Percentiles rank a stretch among this genome's conserved stretches.
phyloP scores from a whole-genome alignment of 2,329 filamentous ascomycete species.

The Pseudogymnoascus sp. region DNA sequence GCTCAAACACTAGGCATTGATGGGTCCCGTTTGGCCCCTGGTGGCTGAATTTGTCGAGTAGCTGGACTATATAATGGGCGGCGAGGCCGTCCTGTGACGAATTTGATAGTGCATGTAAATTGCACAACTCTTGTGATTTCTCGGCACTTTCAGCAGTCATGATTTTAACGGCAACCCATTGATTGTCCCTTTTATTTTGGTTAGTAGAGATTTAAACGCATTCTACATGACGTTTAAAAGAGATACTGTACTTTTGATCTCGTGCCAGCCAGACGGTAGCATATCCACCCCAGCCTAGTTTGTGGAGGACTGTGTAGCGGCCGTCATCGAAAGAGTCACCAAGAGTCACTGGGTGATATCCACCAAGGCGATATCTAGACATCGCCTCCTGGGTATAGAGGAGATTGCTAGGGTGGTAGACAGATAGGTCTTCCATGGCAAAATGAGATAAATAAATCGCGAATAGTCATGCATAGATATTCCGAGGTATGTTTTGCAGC shows the following conservation, averaged over 20 bases:
- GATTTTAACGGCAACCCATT: conserved; percentile 13
- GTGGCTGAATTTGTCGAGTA: conserved; percentile 28
- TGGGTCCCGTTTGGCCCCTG: conserved; percentile 31
- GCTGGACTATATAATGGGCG: conserved; percentile 23
- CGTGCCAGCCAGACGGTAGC: conserved; percentile 40
- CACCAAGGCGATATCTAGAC: conserved; percentile 29
- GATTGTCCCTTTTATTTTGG: neutral
- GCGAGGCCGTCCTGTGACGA: conserved; percentile 12
- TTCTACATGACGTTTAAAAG: neutral
- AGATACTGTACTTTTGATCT: conserved; percentile 18
- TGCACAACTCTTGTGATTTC: neutral
- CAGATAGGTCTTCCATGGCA: conserved; percentile 19
- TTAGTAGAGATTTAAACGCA: neutral
- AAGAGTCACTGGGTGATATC: conserved; percentile 36
- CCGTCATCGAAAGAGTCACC: conserved; percentile 34
- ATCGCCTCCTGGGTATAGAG: conserved; percentile 23
- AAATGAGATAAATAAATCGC: neutral
- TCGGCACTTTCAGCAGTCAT: neutral
- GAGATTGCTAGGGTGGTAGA: conserved; percentile 20
- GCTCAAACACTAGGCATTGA: conserved; percentile 30
- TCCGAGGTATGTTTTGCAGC: too few species aligned
- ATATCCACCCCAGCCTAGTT: conserved; percentile 38
- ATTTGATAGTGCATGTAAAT: neutral
- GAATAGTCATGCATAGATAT: too few species aligned
- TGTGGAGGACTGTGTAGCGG: conserved; percentile 38